These are phyloP conservation scores for Fusarium liriodendri DNA, from an alignment of 2,329 filamentous ascomycete species.

Conservation along the genomic window DNA sequence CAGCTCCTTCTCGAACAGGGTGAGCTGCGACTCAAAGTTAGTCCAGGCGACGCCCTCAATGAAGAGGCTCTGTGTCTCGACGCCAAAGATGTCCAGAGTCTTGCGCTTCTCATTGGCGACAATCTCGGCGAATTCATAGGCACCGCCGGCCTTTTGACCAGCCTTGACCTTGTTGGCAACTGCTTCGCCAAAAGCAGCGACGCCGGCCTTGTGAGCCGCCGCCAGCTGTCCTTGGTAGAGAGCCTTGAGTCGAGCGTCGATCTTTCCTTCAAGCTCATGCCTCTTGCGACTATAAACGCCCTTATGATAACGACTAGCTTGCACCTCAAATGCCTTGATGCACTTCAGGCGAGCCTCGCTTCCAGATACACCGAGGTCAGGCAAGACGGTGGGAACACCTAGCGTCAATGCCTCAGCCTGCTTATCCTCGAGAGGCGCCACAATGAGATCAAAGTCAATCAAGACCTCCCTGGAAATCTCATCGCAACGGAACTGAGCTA, in stretches of 20 bases:
- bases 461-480: constrained; percentile 94
- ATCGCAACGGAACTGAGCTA: constrained; percentile 97
- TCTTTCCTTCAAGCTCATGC: constrained; percentile 84
- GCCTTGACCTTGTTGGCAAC: constrained; percentile 89
- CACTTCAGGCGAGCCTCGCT: constrained; percentile 77
- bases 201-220: constrained; percentile 89
- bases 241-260: constrained; percentile 88
- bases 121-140: constrained; percentile 96
- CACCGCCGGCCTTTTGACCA: constrained; percentile 89
- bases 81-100: constrained; percentile 79
- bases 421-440: constrained; percentile 85
- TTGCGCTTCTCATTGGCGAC: constrained; percentile 84
- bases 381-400: constrained; percentile 80
- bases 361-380: constrained; percentile 80
- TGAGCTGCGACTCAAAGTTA: constrained; percentile 83
- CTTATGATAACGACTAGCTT: constrained; percentile 96
- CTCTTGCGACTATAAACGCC: constrained; percentile 90
- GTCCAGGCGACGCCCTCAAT: constrained; percentile 90
- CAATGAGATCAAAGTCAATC: constrained; percentile 82
- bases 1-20: constrained; percentile 88
- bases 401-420: constrained; percentile 79
- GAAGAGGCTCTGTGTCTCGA: constrained; percentile 77
- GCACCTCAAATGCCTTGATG: constrained; percentile 86
- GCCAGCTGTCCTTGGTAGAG: constrained; percentile 90
- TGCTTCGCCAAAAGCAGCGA: constrained; percentile 85